Evolutionary conservation across 2,329 filamentous ascomycete genomes (phyloP), one percentile per base, ranked within the genome.

Genomic region (Microdochium bolleyi): DNA sequence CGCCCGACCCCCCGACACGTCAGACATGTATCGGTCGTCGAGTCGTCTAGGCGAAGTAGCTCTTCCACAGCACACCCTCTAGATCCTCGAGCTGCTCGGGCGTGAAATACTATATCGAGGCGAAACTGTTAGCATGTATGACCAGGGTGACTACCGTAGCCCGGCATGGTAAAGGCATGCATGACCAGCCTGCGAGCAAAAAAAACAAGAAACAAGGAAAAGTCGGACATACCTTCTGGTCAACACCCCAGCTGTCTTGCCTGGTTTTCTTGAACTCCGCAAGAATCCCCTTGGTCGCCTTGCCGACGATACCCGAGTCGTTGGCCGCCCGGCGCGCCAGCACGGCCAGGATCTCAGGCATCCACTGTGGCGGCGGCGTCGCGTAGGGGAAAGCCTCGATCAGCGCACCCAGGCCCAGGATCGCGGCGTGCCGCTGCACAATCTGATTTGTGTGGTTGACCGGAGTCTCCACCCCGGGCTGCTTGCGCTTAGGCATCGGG

Each of bases 201-300:
- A n/a, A n/a, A n/a, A n/a, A n/a, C n/a, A n/a, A n/a, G n/a, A n/a
- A n/a, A n/a, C n/a, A n/a, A n/a, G n/a, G n/a, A n/a, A n/a, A n/a
- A n/a, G n/a, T n/a, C n/a, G n/a, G n/a, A n/a, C 83, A 70, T 73
- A 96, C 94, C 87, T 96, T 97, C 61, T 96, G 89, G 73, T 99
- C 94, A 55, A 96, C 92, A 63, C 87, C 87, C 94, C 94, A 99
- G 60, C 92, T 99, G 75, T 99, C 94, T 70, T 99, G 94, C 67
- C 94, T 85, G 48, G 94, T 99, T 82, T 99, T 99, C 76, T 99
- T 99, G 78, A 99, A 99, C 64, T 99, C 95, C 56, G 91, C 91
- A 58, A 99, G 75, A 34, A 96, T 92, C 19, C 80, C 82, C 79
- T 99, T 99, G 11, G 95, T 95, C 55, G 92, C 94, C 71, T 95